Evolutionary conservation across 1,284 basidiomycete species (phyloP).

Genomic region (Entoloma clypeatum): DNA sequence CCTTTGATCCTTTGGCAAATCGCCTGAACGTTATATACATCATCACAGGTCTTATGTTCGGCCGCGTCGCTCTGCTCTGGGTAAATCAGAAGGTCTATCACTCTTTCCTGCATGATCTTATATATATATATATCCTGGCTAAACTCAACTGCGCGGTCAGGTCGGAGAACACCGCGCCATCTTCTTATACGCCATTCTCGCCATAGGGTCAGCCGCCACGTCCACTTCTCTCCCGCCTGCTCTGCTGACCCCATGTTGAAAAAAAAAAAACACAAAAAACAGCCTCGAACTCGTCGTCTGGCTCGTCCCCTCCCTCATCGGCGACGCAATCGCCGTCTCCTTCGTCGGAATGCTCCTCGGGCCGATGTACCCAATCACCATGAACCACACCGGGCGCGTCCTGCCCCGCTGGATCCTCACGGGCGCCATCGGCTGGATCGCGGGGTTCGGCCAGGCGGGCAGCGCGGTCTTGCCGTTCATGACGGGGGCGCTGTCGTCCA

Average conservation of each 20-base stretch:
- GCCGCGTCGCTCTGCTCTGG: slow-evolving; percentile 54
- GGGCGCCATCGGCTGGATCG: slow-evolving; percentile 65
- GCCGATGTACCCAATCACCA: slow-evolving; percentile 67
- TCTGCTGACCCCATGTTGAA: slow-evolving; percentile 17
- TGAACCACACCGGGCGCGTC: slow-evolving; percentile 53
- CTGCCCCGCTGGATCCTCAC: slow-evolving; percentile 61
- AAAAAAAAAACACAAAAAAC: too few species aligned
- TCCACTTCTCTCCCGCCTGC: not conserved
- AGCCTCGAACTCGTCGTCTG: slow-evolving; percentile 62
- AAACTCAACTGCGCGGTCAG: slow-evolving; percentile 25
- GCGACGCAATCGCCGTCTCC: slow-evolving; percentile 56
- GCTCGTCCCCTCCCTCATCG: slow-evolving; percentile 57
- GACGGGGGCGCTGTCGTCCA: slow-evolving; percentile 52
- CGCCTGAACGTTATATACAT: too few species aligned
- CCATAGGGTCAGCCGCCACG: slow-evolving; percentile 43
- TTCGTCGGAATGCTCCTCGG: slow-evolving; percentile 54
- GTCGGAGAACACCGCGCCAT: slow-evolving; percentile 52
- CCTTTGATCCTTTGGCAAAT: not conserved
- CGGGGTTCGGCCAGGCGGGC: slow-evolving; percentile 63
- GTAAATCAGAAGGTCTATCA: slow-evolving; percentile 49
- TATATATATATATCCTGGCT: not conserved
- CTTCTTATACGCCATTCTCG: slow-evolving; percentile 47
- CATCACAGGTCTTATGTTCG: slow-evolving; percentile 56
- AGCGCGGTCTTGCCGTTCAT: slow-evolving; percentile 65
- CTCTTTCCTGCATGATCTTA: not conserved